phyloP scores from a whole-genome alignment of 2,329 filamentous ascomycete species.

The Volutella citrinella region DNA sequence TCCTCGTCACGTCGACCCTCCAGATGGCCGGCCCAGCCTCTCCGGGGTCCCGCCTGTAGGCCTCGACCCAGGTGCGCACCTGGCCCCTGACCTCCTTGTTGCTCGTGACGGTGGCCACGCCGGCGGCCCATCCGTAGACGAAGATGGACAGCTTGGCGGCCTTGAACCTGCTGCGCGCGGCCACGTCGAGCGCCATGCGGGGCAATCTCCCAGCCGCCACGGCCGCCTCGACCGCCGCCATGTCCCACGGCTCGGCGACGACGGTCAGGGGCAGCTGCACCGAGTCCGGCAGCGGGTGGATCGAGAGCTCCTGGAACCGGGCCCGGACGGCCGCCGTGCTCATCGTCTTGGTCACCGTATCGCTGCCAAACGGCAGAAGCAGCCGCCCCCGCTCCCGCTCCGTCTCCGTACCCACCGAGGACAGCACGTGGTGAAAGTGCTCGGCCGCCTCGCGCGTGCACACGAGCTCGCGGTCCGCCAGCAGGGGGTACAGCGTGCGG shows the following conservation, averaged over 20 bases:
- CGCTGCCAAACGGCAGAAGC: slow-evolving; percentile 28
- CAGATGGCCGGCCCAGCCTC: slow-evolving; percentile 33
- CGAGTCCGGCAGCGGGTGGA: slow-evolving; percentile 27
- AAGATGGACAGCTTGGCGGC: slow-evolving; percentile 37
- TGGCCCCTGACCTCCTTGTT: slow-evolving; percentile 39
- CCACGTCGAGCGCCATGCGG: slow-evolving; percentile 32
- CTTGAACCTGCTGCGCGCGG: slow-evolving; percentile 29
- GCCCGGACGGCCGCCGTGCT: slow-evolving; percentile 15
- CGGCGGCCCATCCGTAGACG: slow-evolving; percentile 37
- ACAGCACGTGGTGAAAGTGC: slow-evolving; percentile 36
- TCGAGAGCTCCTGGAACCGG: slow-evolving; percentile 32
- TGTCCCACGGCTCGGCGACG: slow-evolving; percentile 26
- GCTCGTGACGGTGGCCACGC: slow-evolving; percentile 35
- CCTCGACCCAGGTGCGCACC: slow-evolving; percentile 33
- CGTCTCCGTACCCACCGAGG: slow-evolving; percentile 34
- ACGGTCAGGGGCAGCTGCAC: slow-evolving; percentile 35
- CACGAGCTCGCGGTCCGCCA: slow-evolving; percentile 30
- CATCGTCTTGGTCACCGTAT: slow-evolving; percentile 7
- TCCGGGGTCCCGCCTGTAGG: slow-evolving; percentile 22
- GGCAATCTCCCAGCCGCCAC: slow-evolving; percentile 29
- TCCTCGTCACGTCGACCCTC: slow-evolving; percentile 33
- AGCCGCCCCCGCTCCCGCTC: slow-evolving; percentile 35
- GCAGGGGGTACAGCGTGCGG: slow-evolving; percentile 33
- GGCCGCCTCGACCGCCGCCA: slow-evolving; percentile 20
- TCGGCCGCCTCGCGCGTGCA: slow-evolving; percentile 38